Evolutionary conservation across 352 stramenopile species (phyloP).

Genomic region (Globisporangium lucens): DNA sequence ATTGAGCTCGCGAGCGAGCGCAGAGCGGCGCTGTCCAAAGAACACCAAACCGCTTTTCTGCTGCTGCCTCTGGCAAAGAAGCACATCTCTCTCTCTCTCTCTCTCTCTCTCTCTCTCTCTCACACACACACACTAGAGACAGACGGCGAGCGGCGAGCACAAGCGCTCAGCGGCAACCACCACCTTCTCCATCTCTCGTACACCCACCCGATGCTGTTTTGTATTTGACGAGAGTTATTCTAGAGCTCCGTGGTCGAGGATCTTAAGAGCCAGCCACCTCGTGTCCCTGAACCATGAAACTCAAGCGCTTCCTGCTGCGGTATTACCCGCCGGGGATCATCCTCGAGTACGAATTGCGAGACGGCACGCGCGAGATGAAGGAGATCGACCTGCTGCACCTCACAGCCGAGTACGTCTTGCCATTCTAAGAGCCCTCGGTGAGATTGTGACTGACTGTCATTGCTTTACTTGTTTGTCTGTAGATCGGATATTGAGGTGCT

Average conservation of each 20-base stretch:
- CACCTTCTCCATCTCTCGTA: not conserved
- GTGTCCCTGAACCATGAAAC: constrained; percentile 79
- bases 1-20: not conserved
- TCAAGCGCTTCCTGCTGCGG: constrained; percentile 93
- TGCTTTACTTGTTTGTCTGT: not conserved
- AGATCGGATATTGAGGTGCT: constrained; percentile 93
- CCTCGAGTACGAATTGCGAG: constrained; percentile 93
- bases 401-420: constrained; percentile 77
- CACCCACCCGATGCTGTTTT: not conserved
- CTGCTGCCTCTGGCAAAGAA: not conserved
- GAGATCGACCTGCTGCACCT: constrained; percentile 94
- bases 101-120: no score
- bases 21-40: constrained; percentile 5
- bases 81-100: not conserved
- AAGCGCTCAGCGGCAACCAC: not conserved
- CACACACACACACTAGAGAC: not conserved
- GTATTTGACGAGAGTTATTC: no score
- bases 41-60: constrained; percentile 1
- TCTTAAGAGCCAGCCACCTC: no score
- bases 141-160: not conserved
- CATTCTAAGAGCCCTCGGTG: not conserved
- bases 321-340: constrained; percentile 97
- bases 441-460: not conserved
- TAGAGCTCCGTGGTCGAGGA: no score
- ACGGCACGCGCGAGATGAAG: constrained; percentile 93